Evolutionary conservation across 164 flowering plant genomes (phyloP), one percentile per base, ranked within the genome.

Genomic region (Vitis riparia): DNA sequence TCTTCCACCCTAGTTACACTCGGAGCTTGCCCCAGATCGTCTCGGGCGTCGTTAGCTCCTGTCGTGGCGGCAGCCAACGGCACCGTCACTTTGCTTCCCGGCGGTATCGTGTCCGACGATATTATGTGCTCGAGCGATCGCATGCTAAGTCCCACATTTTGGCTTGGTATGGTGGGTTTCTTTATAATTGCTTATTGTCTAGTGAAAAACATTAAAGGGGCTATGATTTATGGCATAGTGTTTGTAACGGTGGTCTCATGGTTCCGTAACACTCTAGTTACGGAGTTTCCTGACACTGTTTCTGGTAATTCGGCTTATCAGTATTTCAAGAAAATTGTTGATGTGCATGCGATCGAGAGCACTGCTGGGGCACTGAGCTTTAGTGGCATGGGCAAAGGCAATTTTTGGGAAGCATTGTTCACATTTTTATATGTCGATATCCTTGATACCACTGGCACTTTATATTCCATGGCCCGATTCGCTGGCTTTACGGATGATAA

Each of bases 171-270:
- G 9, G 86, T 85, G 0, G 98, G 98, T 1, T 92, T 94, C 80
- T 81, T 91, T 1, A 86, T 92, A 0, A 94, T 94, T 32, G 91
- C 93, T 2, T 87, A 88, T 56, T 88, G 96, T 57, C 51, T 92
- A 29, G 82, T 82, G 29, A 90, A 86, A 52, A 80, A 88, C 75
- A 52, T 94, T 0, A 92, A 94, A 62, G 98, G 98, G 0, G 97
- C 93, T 0, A 92, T 92, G 94, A 90, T 94, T 9, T 94, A 94
- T 79, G 98, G 98, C 5, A 88, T 94, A 23, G 76, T 94, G 0
- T 89, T 94, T 68, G 97, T 94, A 1, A 94, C 98, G 11, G 96
- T 82, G n/a, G 82, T 94, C 13, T 92, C 97, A 1, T 94, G 98
- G 98, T 88, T 94, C 80, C 89, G 97, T 1, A 67, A 84, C 87